Conservation (phyloP, 2,329 filamentous ascomycete genomes). For the Ceratocystis smalleyi region DNA sequence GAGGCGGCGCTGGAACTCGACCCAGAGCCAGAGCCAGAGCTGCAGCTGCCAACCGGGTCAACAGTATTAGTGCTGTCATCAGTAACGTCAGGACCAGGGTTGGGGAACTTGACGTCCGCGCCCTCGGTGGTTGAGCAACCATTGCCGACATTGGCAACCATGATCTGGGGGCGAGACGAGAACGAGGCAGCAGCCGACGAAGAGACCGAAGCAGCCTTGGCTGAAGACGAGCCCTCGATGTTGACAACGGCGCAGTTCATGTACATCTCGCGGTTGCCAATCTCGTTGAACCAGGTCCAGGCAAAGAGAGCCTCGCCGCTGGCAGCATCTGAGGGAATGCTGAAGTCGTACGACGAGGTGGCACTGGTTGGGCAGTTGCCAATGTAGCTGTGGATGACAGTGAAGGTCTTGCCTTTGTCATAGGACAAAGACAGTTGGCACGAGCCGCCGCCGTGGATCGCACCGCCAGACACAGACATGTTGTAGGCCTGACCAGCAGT, state of each 20-base stretch:
- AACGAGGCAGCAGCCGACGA: conserved; percentile 28
- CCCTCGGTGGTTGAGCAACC: conserved; percentile 43
- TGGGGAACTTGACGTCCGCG: conserved; percentile 47
- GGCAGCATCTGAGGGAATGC: conserved; percentile 48
- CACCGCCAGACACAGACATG: conserved; percentile 47
- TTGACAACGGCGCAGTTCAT: conserved; percentile 67
- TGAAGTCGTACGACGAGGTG: conserved; percentile 45
- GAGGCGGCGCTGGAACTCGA: conserved; percentile 15
- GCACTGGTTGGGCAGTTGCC: conserved; percentile 34
- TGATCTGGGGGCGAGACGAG: conserved; percentile 47
- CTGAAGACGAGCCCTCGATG: conserved; percentile 31
- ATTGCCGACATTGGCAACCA: conserved; percentile 52
- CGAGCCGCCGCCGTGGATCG: conserved; percentile 52
- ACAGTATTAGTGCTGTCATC: conserved; percentile 24
- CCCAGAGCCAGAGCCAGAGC: conserved; percentile 19
- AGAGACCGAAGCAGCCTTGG: conserved; percentile 14
- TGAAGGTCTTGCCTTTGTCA: conserved; percentile 54
- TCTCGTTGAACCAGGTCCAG: conserved; percentile 65
- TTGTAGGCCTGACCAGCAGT: conserved; percentile 45
- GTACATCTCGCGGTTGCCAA: conserved; percentile 73
- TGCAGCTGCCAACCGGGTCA: conserved; percentile 26
- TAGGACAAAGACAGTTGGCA: conserved; percentile 64
- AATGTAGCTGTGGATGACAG: conserved; percentile 46
- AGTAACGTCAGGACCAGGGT: conserved; percentile 43
- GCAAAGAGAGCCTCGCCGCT: conserved; percentile 47